A percentile compares a stretch with the other conserved stretches of the same genome.
These are phyloP conservation scores for Persicaria tinctoria DNA, from an alignment of 148 eudicot species.

Conservation along the genomic window DNA sequence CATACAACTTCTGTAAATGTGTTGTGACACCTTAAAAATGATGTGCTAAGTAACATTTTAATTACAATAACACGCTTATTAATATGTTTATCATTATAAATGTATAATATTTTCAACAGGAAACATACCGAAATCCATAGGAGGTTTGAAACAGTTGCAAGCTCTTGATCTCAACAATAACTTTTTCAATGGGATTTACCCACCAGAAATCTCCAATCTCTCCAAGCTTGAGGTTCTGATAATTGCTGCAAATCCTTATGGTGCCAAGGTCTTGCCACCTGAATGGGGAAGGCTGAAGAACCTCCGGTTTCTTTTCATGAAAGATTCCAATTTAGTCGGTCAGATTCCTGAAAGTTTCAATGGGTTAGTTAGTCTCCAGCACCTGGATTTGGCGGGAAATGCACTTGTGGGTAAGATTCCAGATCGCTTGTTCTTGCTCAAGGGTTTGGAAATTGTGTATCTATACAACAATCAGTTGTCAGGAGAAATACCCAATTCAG, in stretches of 20 bases:
- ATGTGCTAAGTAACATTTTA: too few species aligned
- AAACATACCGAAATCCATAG: slow-evolving; percentile 52
- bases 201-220: slow-evolving; percentile 45
- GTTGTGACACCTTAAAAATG: too few species aligned
- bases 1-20: too few species aligned
- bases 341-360: slow-evolving; percentile 41
- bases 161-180: slow-evolving; percentile 28
- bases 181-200: slow-evolving; percentile 47
- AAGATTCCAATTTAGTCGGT: slow-evolving; percentile 37
- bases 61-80: too few species aligned
- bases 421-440: slow-evolving; percentile 41
- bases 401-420: slow-evolving; percentile 50
- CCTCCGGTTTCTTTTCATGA: slow-evolving; percentile 34
- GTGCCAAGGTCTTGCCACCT: slow-evolving; percentile 27
- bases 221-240: slow-evolving; percentile 28
- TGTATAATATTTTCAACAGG: slow-evolving; percentile 16
- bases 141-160: slow-evolving; percentile 27
- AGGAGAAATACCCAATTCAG: slow-evolving; percentile 42
- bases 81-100: too few species aligned
- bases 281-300: slow-evolving; percentile 39
- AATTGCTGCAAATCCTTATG: slow-evolving; percentile 31
- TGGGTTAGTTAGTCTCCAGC: slow-evolving; percentile 35
- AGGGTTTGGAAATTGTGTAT: slow-evolving; percentile 38
- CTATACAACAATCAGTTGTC: slow-evolving; percentile 42
- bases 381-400: slow-evolving; percentile 45